Base-by-base conservation (phyloP, 441 rosid genomes). In the Eutrema salsugineum region DNA sequence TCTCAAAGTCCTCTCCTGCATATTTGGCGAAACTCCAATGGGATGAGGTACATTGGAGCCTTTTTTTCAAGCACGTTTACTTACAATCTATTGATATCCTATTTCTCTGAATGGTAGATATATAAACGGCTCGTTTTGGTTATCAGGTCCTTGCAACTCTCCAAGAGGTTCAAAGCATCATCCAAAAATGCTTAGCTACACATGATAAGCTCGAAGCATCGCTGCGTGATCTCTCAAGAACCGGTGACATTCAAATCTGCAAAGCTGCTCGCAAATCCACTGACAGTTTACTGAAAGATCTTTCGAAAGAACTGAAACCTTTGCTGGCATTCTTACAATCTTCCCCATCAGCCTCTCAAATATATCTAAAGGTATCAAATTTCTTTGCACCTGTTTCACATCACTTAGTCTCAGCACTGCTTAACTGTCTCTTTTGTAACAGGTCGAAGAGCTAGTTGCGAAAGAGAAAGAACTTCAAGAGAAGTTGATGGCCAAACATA, bases 161-260 rank as follows among this genome's bases (percentile, higher is more conserved):
- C 74, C 97, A 95, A 70, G 90, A 86, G 63, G 64, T 93, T 17
- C 83, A 83, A 72, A 83, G 77, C 69, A 77, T 89, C 16, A 82
- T 93, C 56, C 83, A 77, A 58, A 85, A 78, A 73, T 88, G 95
- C 83, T 73, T 95, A 77, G 78, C 82, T 6, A 56, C 66, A 55
- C 98, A 95, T 48, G 89, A 91, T 75, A 95, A 86, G 81, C 88
- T 95, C 16, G 99, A 91, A 84, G 84, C 87, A 65, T 93, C 99
- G 2, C 77, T 95, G 48, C 94, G 82, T 38, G 96, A 89, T 77
- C 98, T 91, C 75, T 93, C 95, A 55, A 89, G 99, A 79, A 86
- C 86, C 3, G 99, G 97, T 43, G 98, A 93, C 79, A 84, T 85
- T 70, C 99, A 93, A 81, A 85, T 93, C 64, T 93, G 98, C 81